Percentiles rank a stretch among this genome's conserved stretches.
Evolutionary conservation across 345 rosid species (phyloP).

Genomic region (Cardamine chenopodiifolia): DNA sequence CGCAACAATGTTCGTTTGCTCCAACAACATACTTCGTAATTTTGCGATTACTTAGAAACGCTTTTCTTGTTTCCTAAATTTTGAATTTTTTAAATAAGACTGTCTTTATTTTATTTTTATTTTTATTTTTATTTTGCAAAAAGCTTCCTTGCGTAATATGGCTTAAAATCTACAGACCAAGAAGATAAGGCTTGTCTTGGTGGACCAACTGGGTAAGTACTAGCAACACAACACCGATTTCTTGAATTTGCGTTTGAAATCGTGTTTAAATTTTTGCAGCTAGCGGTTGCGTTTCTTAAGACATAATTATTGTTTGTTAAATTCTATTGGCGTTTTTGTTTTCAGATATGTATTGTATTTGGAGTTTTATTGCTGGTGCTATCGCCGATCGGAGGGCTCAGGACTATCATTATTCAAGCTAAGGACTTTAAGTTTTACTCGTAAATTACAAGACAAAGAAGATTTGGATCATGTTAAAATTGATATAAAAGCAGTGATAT

Average conservation of each 20-base stretch:
- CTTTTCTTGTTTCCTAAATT: neutral
- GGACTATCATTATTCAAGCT: conserved; percentile 59
- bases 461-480: neutral
- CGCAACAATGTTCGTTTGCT: conserved; percentile 74
- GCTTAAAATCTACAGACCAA: conserved; percentile 62
- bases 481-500: neutral
- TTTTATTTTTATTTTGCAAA: conserved; percentile 7
- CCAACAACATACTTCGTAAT: conserved; percentile 83
- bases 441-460: conserved; percentile 22
- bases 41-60: neutral
- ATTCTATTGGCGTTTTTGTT: neutral
- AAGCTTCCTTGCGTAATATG: conserved; percentile 79
- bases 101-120: too few relatives aligned
- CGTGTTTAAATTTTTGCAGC: neutral
- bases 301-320: neutral
- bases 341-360: conserved; percentile 61
- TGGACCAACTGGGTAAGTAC: conserved; percentile 73
- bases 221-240: neutral
- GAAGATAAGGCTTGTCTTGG: conserved; percentile 63
- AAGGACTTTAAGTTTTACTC: conserved; percentile 59
- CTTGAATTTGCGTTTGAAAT: neutral
- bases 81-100: too few relatives aligned
- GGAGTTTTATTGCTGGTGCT: conserved; percentile 63
- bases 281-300: conserved; percentile 44
- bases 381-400: conserved; percentile 73